Evolutionary conservation across 371 early-diverging fungal genomes (phyloP).

Genomic region (Basidiobolus heterosporus): DNA sequence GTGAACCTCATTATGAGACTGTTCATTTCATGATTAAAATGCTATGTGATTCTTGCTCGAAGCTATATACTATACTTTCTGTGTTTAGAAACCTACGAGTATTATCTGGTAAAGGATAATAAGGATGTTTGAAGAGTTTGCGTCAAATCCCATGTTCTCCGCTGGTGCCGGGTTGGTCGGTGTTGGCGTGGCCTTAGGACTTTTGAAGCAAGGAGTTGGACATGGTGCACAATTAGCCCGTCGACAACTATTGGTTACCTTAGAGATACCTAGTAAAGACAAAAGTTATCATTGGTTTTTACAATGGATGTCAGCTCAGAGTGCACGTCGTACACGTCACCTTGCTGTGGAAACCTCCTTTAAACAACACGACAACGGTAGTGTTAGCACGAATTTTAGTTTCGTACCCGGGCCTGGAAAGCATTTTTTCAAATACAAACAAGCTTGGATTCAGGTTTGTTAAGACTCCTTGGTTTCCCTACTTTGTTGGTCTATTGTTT

Average conservation of each 20-base stretch:
- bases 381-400: slow-evolving; percentile 60
- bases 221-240: slow-evolving; percentile 47
- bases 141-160: slow-evolving; percentile 77
- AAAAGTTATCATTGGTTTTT: slow-evolving; percentile 86
- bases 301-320: slow-evolving; percentile 68
- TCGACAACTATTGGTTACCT: slow-evolving; percentile 67
- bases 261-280: slow-evolving; percentile 90
- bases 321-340: slow-evolving; percentile 41
- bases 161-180: slow-evolving; percentile 90
- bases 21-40: too few species aligned
- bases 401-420: slow-evolving; percentile 87
- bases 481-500: neutral
- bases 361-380: slow-evolving; percentile 81
- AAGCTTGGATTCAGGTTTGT: slow-evolving; percentile 63
- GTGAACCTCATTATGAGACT: too few species aligned
- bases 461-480: neutral
- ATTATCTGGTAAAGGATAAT: too few species aligned
- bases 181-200: slow-evolving; percentile 67
- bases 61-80: too few species aligned
- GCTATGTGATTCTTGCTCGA: too few species aligned
- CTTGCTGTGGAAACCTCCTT: slow-evolving; percentile 77
- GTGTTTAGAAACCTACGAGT: too few species aligned
- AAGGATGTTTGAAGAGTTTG: neutral
- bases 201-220: slow-evolving; percentile 52
- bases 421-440: slow-evolving; percentile 67